These are phyloP conservation scores for Sporisorium sorghi DNA, from an alignment of 1,284 basidiomycete species.

Conservation along the genomic window DNA sequence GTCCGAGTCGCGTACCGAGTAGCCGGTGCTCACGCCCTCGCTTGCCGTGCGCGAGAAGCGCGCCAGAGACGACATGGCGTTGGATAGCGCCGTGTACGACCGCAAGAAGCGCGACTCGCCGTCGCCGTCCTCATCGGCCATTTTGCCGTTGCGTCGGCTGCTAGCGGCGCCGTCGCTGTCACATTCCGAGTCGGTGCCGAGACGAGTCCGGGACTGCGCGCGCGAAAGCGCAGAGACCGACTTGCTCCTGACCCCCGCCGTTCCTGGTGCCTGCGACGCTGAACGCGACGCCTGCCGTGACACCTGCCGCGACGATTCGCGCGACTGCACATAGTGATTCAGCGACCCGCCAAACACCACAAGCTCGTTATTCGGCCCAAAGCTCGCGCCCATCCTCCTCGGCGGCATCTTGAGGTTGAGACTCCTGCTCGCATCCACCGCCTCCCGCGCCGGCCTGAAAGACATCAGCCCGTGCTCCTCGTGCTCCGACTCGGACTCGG, in stretches of 20 bases:
- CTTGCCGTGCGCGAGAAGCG: slow-evolving; percentile 39
- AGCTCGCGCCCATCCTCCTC: slow-evolving; percentile 45
- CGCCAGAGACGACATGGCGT: slow-evolving; percentile 55
- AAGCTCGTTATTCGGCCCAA: slow-evolving; percentile 50
- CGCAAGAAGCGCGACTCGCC: slow-evolving; percentile 53
- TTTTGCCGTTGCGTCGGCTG: slow-evolving; percentile 2
- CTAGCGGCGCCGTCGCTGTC: slow-evolving; percentile 4
- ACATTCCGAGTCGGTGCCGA: too few species aligned
- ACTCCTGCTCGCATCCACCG: slow-evolving; percentile 1
- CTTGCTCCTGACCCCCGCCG: slow-evolving; percentile 10
- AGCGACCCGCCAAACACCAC: slow-evolving; percentile 46
- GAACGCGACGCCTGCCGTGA: slow-evolving; percentile 21
- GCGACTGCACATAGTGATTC: slow-evolving; percentile 31
- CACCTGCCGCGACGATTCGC: slow-evolving; percentile 15
- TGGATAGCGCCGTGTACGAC: slow-evolving; percentile 56
- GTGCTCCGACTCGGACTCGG: slow-evolving; percentile 26
- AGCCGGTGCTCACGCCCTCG: slow-evolving; percentile 33
- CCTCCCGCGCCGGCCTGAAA: slow-evolving; percentile 20
- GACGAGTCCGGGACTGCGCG: slow-evolving; percentile 18
- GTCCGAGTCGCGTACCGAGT: slow-evolving; percentile 56
- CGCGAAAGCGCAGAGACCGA: slow-evolving; percentile 18
- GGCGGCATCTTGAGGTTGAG: slow-evolving; percentile 32
- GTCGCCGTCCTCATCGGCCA: slow-evolving; percentile 23
- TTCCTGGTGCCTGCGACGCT: slow-evolving; percentile 20
- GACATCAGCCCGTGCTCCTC: slow-evolving; percentile 18